Evolutionary conservation across 495 filamentous ascomycete species (phyloP), one percentile per base, ranked within the genome.

Genomic region (Hypoxylon fragiforme): DNA sequence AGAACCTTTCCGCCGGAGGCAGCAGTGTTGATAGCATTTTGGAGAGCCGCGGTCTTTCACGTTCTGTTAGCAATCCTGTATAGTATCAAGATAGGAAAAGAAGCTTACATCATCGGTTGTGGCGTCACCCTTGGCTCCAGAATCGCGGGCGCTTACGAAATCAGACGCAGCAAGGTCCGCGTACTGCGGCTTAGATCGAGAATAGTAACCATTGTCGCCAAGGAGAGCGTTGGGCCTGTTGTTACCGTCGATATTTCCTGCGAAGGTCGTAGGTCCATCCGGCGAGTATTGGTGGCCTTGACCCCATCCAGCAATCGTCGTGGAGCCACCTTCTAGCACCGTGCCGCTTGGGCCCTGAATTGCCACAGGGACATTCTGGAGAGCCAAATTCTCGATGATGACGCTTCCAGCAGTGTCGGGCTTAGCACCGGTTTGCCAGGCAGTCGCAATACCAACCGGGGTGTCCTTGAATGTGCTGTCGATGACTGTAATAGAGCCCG

Each of bases 381-480:
- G 76, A 13, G 65, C 68, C 19, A 91, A 77, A 59, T 95, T 95
- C 67, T 91, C 87, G 15, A 84, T 62, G 18, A 79, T 70, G 28
- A 82, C 60, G 20, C 79, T 76, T 3, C 77, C 77, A 26, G 74
- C 84, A 0, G 79, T 78, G 26, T 68, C 73, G 1, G 72, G 77
- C 8, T 70, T 70, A 0, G 79, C 76, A 35, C 70, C 70, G 1
- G 77, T 58, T 7, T 73, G 63, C 74, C 81, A 88, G 3, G 79
- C 80, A 19, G 89, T 92, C 19, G 81, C 74, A 35, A 95, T 79
- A 62, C 82, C 90, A 21, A 82, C 78, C 2, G 79, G 77, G 6
- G 84, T 86, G 69, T 88, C 85, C 51, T 75, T 85, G 55, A 96
- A 82, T 9, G 70, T 81, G 67, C 85, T 90, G 71, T 97, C 92